Percentiles rank a stretch among this genome's conserved stretches.
Conservation (phyloP, 1,284 basidiomycete genomes). For the Cerioporus squamosus region DNA sequence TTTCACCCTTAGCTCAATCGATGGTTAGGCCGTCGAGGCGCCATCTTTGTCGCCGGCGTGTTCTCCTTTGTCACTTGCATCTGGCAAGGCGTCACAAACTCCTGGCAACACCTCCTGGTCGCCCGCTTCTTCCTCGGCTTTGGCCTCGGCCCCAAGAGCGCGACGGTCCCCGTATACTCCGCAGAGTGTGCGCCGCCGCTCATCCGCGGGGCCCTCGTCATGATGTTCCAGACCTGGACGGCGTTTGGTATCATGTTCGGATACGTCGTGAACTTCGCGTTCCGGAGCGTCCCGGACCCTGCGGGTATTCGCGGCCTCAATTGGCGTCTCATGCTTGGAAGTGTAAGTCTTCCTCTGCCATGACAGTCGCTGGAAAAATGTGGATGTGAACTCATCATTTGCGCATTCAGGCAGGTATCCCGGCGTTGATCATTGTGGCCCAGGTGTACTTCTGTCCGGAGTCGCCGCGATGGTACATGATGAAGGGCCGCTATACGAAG, state of each 20-base stretch:
- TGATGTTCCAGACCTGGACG: slow-evolving; percentile 81
- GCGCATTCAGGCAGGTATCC: slow-evolving; percentile 56
- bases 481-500: slow-evolving; percentile 65
- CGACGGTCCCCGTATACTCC: slow-evolving; percentile 67
- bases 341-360: slow-evolving; percentile 38
- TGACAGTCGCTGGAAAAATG: neutral
- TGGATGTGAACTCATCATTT: neutral
- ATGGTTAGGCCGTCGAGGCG: slow-evolving; percentile 73
- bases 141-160: slow-evolving; percentile 72
- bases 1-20: slow-evolving; percentile 49
- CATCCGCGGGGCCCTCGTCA: slow-evolving; percentile 79
- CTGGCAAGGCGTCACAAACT: slow-evolving; percentile 71
- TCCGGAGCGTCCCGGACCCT: slow-evolving; percentile 55
- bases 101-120: slow-evolving; percentile 74
- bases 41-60: slow-evolving; percentile 72
- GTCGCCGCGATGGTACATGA: slow-evolving; percentile 77
- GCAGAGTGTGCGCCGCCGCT: slow-evolving; percentile 67
- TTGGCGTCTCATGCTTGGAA: slow-evolving; percentile 71
- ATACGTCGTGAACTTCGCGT: slow-evolving; percentile 56
- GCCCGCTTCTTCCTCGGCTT: slow-evolving; percentile 71
- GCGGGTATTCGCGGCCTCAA: slow-evolving; percentile 56
- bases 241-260: slow-evolving; percentile 78
- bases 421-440: slow-evolving; percentile 59
- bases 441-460: slow-evolving; percentile 62
- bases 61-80: slow-evolving; percentile 72